phyloP scores from a whole-genome alignment of 352 stramenopile species.

The Albugo laibachii region DNA sequence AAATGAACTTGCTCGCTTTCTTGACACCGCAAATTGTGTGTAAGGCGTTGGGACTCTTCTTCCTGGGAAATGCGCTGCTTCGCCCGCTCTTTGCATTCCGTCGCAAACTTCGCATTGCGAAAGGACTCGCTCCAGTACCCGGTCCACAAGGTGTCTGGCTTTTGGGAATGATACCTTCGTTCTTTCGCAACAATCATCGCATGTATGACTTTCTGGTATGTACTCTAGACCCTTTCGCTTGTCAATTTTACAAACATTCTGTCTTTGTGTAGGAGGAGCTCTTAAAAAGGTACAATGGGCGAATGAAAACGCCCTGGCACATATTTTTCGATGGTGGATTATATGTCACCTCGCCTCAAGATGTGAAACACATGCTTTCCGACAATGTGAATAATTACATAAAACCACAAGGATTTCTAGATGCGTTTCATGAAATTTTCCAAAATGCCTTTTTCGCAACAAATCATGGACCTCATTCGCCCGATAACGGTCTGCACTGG shows the following conservation, averaged over 20 bases:
- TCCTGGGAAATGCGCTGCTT: background rate
- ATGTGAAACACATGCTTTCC: slow-evolving; percentile 43
- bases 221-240: background rate
- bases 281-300: slow-evolving; percentile 18
- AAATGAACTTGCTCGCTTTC: too few species aligned
- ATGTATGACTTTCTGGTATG: slow-evolving; percentile 37
- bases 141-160: slow-evolving; percentile 22
- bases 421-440: slow-evolving; percentile 44
- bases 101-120: slow-evolving; percentile 33
- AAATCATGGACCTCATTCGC: slow-evolving; percentile 16
- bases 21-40: too few species aligned
- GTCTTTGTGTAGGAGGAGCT: slow-evolving; percentile 13
- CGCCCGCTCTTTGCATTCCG: slow-evolving; percentile 7
- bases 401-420: slow-evolving; percentile 45
- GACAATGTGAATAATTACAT: slow-evolving; percentile 54
- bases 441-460: slow-evolving; percentile 50
- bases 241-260: background rate
- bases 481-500: slow-evolving; percentile 13
- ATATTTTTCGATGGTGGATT: slow-evolving; percentile 41
- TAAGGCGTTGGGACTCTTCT: too few species aligned
- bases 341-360: slow-evolving; percentile 21
- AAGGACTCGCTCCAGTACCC: slow-evolving; percentile 16
- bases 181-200: slow-evolving; percentile 23
- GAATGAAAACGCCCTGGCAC: slow-evolving; percentile 47
- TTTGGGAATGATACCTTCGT: slow-evolving; percentile 29